These are phyloP conservation scores for Mycotypha africana DNA, from an alignment of 371 early-diverging fungal species.

Conservation along the genomic window DNA sequence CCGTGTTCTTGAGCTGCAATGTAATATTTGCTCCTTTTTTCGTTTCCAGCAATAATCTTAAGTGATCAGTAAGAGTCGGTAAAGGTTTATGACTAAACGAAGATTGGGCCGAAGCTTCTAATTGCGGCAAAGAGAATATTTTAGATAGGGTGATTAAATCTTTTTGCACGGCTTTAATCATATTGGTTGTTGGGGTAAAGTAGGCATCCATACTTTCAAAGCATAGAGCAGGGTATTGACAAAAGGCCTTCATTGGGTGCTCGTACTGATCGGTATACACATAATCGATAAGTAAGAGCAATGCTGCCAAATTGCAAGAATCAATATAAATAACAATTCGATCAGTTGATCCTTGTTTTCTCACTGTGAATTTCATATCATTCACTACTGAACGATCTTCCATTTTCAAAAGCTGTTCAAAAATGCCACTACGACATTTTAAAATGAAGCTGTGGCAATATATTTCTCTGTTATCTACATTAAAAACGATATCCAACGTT, in stretches of 20 bases:
- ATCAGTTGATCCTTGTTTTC: background rate
- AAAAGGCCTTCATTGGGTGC: constrained; percentile 30
- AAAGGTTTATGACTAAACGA: constrained; percentile 22
- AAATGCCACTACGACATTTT: constrained; percentile 17
- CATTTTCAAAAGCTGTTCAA: constrained; percentile 8
- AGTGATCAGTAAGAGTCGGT: constrained; percentile 10
- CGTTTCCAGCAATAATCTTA: constrained; percentile 4
- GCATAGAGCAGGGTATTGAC: constrained; percentile 13
- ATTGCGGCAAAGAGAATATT: constrained; percentile 19
- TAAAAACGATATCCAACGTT: constrained; percentile 39
- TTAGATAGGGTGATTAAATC: constrained; percentile 24
- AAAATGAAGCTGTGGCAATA: constrained; percentile 43
- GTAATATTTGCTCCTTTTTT: constrained; percentile 27
- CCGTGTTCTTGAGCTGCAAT: constrained; percentile 28
- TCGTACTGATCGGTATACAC: constrained; percentile 28
- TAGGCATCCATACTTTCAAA: background rate
- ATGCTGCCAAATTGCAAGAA: constrained; percentile 13
- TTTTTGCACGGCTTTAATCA: constrained; percentile 13
- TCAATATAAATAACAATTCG: constrained; percentile 13
- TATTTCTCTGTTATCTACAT: constrained; percentile 22
- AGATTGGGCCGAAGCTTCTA: constrained; percentile 20
- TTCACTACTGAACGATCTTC: constrained; percentile 3
- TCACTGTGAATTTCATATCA: background rate
- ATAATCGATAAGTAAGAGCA: constrained; percentile 31
- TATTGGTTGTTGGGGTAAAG: background rate